Conservation (phyloP, 1,139 yeast genomes). For the Lodderomyces metapsilosis region DNA sequence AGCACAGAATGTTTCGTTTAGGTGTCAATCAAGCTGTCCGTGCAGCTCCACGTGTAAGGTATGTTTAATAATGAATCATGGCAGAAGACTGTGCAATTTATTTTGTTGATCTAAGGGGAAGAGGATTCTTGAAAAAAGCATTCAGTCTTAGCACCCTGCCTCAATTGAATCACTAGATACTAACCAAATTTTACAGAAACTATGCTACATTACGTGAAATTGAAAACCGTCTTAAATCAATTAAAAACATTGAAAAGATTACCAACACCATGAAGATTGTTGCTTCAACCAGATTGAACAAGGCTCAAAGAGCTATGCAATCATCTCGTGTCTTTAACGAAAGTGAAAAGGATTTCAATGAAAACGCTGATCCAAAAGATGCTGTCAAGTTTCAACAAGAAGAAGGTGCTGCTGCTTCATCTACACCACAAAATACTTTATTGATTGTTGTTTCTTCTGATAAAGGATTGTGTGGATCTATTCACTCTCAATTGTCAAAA, state of each 20-base stretch:
- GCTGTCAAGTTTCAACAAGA: slow-evolving; percentile 22
- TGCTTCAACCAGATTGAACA: slow-evolving; percentile 93
- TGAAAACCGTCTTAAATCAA: slow-evolving; percentile 96
- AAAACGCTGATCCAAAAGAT: slow-evolving; percentile 75
- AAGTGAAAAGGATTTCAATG: slow-evolving; percentile 76
- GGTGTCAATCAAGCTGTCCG: slow-evolving; percentile 64
- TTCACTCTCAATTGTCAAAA: slow-evolving; percentile 92
- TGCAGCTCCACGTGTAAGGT: slow-evolving; percentile 52
- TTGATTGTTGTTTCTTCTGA: slow-evolving; percentile 90
- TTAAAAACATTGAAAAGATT: slow-evolving; percentile 97
- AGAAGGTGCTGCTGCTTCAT: slow-evolving; percentile 39
- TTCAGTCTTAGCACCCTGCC: no score
- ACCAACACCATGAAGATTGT: slow-evolving; percentile 99
- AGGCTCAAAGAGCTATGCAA: slow-evolving; percentile 94
- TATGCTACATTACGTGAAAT: slow-evolving; percentile 99
- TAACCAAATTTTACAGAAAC: slow-evolving; percentile 50
- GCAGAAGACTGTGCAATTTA: background rate
- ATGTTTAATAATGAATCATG: slow-evolving; percentile 24
- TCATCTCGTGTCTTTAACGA: slow-evolving; percentile 83
- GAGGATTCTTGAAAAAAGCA: no score
- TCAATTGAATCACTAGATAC: slow-evolving; percentile 12
- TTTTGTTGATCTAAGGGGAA: no score
- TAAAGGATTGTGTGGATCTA: slow-evolving; percentile 98
- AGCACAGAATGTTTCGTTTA: slow-evolving; percentile 58
- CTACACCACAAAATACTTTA: slow-evolving; percentile 52